Evolutionary conservation across 495 filamentous ascomycete species (phyloP), one percentile per base, ranked within the genome.

Genomic region (Podospora pseudoanserina): DNA sequence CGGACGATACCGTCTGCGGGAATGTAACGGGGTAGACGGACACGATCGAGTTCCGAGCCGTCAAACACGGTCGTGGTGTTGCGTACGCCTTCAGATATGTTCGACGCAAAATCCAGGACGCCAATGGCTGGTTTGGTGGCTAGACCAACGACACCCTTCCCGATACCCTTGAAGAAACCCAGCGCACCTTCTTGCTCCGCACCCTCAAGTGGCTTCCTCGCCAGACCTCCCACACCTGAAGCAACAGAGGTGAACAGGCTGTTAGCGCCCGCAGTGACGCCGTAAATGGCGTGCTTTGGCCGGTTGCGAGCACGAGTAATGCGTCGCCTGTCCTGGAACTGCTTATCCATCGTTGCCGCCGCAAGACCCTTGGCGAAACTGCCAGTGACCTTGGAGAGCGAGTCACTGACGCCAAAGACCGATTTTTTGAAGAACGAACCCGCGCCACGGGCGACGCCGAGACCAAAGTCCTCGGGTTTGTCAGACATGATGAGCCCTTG

Each of bases 51-150:
- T 55, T 95, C 95, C 61, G 96, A 90, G 49, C 90, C 89, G 73
- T 99, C 95, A 76, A 99, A 99, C 49, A 99, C 94, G 0, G 96
- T 99, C 6, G 95, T 99, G 7, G 95, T 99, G 79, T 99, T 99
- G 72, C 94, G 92, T 55, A 99, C 94, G 66, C 95, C 95, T 81
- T 99, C 95, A 20, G 92, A 92, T 69, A 99, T 87, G 78, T 97
- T 97, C 73, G 92, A 96, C 0, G 95, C 95, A 69, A 99, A 88
- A 78, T 99, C 95, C 73, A 99, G 95, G 20, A 96, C 93, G 61
- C 96, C 95, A 67, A 99, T 96, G 16, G 94, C 96, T 1, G 95
- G 94, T 77, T 98, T 99, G 23, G 95, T 99, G 0, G 93, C 93
- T 7, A 97, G 79, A 4, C 95, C 95, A 18, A 97, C 82, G 18